Percentiles rank a stretch among this genome's conserved stretches.
Evolutionary conservation across 2,329 filamentous ascomycete species (phyloP).

Genomic region (Neofusicoccum kwambonambiense): DNA sequence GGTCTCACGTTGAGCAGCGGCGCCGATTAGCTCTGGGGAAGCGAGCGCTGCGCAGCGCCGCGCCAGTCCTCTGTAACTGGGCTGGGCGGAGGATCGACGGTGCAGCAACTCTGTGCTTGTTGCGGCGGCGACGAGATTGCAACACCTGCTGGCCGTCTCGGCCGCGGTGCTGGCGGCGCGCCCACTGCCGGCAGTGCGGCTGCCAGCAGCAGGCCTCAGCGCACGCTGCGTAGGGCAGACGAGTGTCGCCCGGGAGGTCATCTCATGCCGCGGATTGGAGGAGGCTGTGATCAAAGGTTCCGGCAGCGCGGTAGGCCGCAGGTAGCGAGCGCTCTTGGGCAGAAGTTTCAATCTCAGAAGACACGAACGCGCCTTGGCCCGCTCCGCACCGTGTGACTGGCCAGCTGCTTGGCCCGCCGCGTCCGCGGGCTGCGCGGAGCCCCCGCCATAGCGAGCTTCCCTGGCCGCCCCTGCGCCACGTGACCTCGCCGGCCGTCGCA

Average conservation of each 20-base stretch:
- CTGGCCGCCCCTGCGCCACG: background rate
- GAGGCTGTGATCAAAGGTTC: background rate
- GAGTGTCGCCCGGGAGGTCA: background rate
- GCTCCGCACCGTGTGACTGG: background rate
- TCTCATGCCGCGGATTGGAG: background rate
- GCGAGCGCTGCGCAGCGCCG: background rate
- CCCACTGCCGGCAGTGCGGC: too few relatives aligned
- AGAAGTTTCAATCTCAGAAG: conserved; percentile 11
- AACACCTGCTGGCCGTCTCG: background rate
- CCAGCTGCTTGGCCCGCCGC: background rate
- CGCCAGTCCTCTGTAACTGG: background rate
- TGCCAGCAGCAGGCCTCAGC: too few relatives aligned
- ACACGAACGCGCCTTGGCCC: background rate
- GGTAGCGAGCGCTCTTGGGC: background rate
- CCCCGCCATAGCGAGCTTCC: background rate
- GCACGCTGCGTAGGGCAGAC: background rate
- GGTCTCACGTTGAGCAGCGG: background rate
- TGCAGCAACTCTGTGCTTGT: background rate
- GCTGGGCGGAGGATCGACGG: background rate
- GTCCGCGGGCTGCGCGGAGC: too few relatives aligned
- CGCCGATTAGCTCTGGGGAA: background rate
- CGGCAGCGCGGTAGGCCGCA: background rate
- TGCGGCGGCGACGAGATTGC: conserved; percentile 2
- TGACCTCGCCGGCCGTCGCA: background rate
- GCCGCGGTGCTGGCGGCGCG: too few relatives aligned